These are phyloP conservation scores for Aspergillus taichungensis DNA, from an alignment of 495 filamentous ascomycete species.

Conservation along the genomic window DNA sequence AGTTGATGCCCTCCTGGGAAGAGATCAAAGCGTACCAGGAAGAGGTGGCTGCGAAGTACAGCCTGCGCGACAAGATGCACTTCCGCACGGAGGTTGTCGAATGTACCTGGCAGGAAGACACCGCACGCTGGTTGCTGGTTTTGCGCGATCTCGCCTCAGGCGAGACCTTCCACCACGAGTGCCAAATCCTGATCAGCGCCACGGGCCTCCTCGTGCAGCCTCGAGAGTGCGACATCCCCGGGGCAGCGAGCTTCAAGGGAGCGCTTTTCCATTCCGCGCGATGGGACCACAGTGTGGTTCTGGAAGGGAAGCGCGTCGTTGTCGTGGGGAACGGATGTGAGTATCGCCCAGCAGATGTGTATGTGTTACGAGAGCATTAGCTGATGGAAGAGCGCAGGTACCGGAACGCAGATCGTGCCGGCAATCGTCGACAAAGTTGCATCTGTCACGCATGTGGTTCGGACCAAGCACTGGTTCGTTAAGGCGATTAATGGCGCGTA, in stretches of 20 bases:
- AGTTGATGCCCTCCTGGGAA: constrained; percentile 28
- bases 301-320: constrained; percentile 47
- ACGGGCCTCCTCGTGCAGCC: constrained; percentile 39
- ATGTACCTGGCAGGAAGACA: constrained; percentile 34
- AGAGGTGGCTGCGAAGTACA: constrained; percentile 34
- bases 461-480: constrained; percentile 22
- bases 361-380: no score
- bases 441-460: constrained; percentile 18
- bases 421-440: constrained; percentile 19
- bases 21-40: constrained; percentile 42
- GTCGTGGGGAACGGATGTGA: constrained; percentile 45
- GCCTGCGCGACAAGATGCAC: constrained; percentile 32
- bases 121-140: constrained; percentile 4
- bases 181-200: constrained; percentile 39
- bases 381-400: no score
- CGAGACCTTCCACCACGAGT: constrained; percentile 17
- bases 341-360: not conserved
- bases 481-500: constrained; percentile 11
- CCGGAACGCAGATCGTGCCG: constrained; percentile 33
- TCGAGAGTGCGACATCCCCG: constrained; percentile 39
- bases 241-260: constrained; percentile 40
- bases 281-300: constrained; percentile 49
- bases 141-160: constrained; percentile 1
- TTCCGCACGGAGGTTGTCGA: constrained; percentile 33
- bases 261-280: constrained; percentile 48